Base-by-base conservation (phyloP, 2,329 filamentous ascomycete genomes). In the Penicillium sp. region DNA sequence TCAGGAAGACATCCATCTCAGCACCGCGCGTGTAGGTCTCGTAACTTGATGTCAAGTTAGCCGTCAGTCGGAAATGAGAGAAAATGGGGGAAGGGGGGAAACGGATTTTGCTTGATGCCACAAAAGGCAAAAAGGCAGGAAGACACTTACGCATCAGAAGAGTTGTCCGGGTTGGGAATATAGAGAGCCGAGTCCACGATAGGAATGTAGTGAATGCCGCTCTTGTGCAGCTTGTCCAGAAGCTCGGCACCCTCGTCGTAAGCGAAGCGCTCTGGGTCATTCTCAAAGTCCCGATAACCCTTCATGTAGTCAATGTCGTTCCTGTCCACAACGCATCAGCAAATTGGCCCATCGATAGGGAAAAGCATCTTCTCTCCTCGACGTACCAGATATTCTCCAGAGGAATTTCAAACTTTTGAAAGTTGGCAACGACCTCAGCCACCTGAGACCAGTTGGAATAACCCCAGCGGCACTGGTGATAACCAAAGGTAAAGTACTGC, bases 391-490 rank as follows among this genome's bases (percentile, higher is more conserved):
- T 68, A 33, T 67, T 76, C 56, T 80, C 77, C 2, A 83, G 66
- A 0, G 80, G 80, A 46, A 83, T 82, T 28, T 73, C 68, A 48
- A 80, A 81, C 18, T 69, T 71, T 48, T 70, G 73, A 63, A 77
- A 80, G 44, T 73, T 75, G 41, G 76, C 68, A 29, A 80, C 72
- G 9, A 81, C 74, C 54, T 78, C 78, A 53, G 84, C 77, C 3
- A 88, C 62, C 27, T 81, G 75, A 1, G 80, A 78, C 81, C 85
- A 89, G 58, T 87, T 88, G 35, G 77, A 72, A 64, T 93, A 93
- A 1, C 88, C 88, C 83, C 88, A 93, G 50, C 86, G 78, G 58
- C 87, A 91, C 64, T 94, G 88, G 55, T 94, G 88, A 63, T 79
- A 91, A 0, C 89, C 89, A 51, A 94, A 81, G 0, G 84, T 82